Evolutionary conservation across 352 stramenopile species (phyloP), one percentile per base, ranked within the genome.

Genomic region (Aphanomyces astaci): DNA sequence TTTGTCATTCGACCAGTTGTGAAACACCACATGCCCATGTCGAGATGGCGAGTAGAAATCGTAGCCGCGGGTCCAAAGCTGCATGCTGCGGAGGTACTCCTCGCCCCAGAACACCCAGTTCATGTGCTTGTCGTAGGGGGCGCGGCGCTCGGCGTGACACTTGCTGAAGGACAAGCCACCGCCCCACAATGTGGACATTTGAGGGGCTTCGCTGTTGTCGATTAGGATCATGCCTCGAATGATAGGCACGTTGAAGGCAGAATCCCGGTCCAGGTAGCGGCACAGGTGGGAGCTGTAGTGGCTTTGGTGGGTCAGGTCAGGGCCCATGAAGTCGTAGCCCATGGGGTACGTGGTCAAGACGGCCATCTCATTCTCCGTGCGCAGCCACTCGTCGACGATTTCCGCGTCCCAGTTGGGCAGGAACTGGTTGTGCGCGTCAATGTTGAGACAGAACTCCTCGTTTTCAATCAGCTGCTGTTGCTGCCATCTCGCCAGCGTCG

Each of bases 61-160:
- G 71, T 97, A 97, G 36, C 89, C 89, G 66, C 89, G 69, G 4
- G 86, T 93, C 71, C 80, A 95, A 52, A 92, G 84, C 17, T 51
- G 48, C 63, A 70, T 65, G 28, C 27, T 40, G 32, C 86, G 70
- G 40, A 80, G 79, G 62, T 90, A 93, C 72, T 96, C 89, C 69
- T 96, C 89, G 27, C 88, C 89, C 69, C 90, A 84, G 75, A 96
- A 96, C 24, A 96, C 79, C 66, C 82, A 74, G 15, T 75, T 66
- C n/a, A 89, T 75, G 66, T 95, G 76, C 15, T 81, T 81, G 75
- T 96, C 89, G 36, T 92, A 85, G 2, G 84, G 86, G n/a, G 94
- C 87, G 68, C 84, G 83, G 17, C 82, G 62, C 69, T 95, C 82
- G 10, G 84, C 87, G 71, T 96, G 89, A 73, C 88, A 96, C 72